Percentiles rank a stretch among this genome's conserved stretches.
Conservation (phyloP, 768 basidiomycete species). For the Tulasnella sp. region DNA sequence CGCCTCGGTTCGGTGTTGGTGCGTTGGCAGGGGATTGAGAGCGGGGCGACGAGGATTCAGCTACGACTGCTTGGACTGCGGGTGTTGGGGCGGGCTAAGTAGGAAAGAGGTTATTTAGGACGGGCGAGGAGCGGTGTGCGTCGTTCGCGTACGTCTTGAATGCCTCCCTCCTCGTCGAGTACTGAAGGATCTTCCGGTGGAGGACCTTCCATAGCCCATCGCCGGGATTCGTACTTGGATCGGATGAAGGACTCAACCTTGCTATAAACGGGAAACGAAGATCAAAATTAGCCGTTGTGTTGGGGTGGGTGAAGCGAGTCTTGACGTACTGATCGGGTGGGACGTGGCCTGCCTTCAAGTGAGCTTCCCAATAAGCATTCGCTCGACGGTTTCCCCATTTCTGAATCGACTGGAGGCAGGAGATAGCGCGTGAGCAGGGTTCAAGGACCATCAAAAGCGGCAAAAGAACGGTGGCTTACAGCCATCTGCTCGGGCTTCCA, state of each 20-base stretch:
- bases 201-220: conserved; percentile 92
- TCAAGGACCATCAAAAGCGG: not conserved
- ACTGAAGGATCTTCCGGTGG: conserved; percentile 70
- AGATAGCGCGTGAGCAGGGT: not conserved
- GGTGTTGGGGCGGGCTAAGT: conserved; percentile 18
- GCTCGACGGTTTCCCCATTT: conserved; percentile 92
- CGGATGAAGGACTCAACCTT: conserved; percentile 98
- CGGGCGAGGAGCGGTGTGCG: not conserved
- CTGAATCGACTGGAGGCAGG: conserved; percentile 49
- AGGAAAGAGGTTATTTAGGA: not conserved
- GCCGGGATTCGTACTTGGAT: conserved; percentile 85
- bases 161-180: conserved; percentile 40
- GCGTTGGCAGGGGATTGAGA: conserved; percentile 1
- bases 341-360: conserved; percentile 79
- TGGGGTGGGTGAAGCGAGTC: not conserved
- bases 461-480: conserved; percentile 35
- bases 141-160: not conserved
- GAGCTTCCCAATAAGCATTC: conserved; percentile 96
- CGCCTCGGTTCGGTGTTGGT: conserved; percentile 10
- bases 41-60: conserved; percentile 18
- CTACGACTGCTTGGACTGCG: conserved; percentile 22
- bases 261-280: conserved; percentile 31
- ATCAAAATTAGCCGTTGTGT: not conserved
- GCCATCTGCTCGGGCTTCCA: conserved; percentile 99
- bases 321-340: conserved; percentile 85